phyloP scores from a whole-genome alignment of 1,284 basidiomycete species.

The Moniliophthora roreri region DNA sequence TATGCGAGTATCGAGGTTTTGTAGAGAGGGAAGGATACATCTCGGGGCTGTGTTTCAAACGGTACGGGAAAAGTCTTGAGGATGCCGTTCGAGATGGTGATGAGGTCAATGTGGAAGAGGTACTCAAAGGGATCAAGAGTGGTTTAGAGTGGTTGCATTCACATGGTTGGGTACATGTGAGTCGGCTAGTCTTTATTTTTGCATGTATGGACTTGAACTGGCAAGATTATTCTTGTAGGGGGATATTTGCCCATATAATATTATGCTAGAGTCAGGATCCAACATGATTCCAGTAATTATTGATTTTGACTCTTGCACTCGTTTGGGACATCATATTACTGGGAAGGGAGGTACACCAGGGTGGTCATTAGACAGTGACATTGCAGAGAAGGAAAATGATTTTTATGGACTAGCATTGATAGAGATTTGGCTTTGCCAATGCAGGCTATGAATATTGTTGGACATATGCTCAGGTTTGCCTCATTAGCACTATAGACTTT shows the following conservation, averaged over 20 bases:
- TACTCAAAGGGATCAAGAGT: not conserved
- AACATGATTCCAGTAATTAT: slow-evolving; percentile 1
- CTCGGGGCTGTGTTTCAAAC: slow-evolving; percentile 2
- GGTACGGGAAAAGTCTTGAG: slow-evolving; percentile 1
- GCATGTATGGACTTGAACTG: not conserved
- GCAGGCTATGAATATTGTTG: too few relatives aligned
- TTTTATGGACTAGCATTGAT: not conserved
- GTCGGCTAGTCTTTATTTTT: not conserved
- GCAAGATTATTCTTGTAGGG: not conserved
- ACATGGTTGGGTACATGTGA: not conserved
- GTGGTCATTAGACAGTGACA: not conserved
- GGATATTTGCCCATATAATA: slow-evolving; percentile 3
- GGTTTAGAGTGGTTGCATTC: not conserved
- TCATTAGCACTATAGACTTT: too few relatives aligned
- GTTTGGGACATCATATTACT: not conserved
- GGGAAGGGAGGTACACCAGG: slow-evolving; percentile 1
- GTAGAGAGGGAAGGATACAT: not conserved
- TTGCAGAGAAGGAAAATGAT: not conserved
- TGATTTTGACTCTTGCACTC: slow-evolving; percentile 2
- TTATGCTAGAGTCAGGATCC: not conserved
- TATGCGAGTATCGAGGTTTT: slow-evolving; percentile 2
- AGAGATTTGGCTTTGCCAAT: not conserved
- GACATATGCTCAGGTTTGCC: too few relatives aligned
- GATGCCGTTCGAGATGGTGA: slow-evolving; percentile 4
- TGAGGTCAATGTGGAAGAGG: not conserved